These are phyloP conservation scores for Chaetomium strumarium DNA, from an alignment of 2,329 filamentous ascomycete species.

Conservation along the genomic window DNA sequence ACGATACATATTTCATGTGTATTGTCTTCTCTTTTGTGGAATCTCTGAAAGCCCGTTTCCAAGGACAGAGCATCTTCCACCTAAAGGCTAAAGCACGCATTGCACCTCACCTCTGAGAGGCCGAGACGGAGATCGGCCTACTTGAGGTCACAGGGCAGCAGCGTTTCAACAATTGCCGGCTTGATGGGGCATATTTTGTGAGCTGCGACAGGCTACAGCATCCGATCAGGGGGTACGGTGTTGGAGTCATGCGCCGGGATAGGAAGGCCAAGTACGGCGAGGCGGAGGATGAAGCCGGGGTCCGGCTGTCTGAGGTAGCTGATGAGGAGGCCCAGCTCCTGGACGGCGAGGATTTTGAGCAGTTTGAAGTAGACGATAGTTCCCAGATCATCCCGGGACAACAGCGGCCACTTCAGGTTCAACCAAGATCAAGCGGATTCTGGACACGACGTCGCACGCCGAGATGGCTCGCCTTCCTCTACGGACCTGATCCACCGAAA, in stretches of 20 bases:
- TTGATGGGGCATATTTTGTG: background rate
- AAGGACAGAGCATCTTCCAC: too few relatives aligned
- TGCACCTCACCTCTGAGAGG: too few relatives aligned
- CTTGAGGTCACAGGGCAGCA: too few relatives aligned
- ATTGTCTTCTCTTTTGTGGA: too few relatives aligned
- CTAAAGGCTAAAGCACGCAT: too few relatives aligned
- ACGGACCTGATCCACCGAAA: constrained; percentile 14
- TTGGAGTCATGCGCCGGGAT: background rate
- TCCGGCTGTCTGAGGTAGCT: background rate
- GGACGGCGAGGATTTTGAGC: constrained; percentile 16
- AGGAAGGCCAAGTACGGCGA: constrained; percentile 4
- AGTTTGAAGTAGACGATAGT: constrained; percentile 17
- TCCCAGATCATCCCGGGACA: background rate
- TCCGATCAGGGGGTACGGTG: background rate
- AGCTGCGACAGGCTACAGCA: background rate
- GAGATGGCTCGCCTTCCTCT: constrained; percentile 11
- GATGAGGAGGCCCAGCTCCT: constrained; percentile 23
- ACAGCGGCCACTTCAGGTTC: background rate
- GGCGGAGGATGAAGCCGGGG: background rate
- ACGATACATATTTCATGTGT: too few relatives aligned
- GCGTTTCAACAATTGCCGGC: too few relatives aligned
- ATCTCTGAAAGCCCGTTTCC: too few relatives aligned
- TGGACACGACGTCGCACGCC: background rate
- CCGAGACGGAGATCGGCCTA: too few relatives aligned
- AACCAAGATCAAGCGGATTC: background rate